A percentile compares a stretch with the other conserved stretches of the same genome.
phyloP scores from a whole-genome alignment of 306 rosid genomes.

The Vigna reflexopilosa region DNA sequence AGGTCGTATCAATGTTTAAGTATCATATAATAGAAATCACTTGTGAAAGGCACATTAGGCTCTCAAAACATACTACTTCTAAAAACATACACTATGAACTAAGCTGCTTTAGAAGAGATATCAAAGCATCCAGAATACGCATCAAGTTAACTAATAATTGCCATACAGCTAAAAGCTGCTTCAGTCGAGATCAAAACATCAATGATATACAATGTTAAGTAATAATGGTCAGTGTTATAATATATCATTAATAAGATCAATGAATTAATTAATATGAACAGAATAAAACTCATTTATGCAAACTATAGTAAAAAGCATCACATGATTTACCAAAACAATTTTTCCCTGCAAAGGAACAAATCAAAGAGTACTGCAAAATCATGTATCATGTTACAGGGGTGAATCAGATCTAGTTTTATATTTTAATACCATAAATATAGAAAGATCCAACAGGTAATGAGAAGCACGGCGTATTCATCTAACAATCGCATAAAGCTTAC shows the following conservation, averaged over 20 bases:
- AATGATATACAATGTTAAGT: background rate
- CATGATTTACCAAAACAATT: conserved; percentile 5
- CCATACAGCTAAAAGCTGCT: background rate
- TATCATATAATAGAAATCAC: background rate
- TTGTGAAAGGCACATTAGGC: background rate
- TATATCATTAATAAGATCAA: background rate
- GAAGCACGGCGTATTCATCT: background rate
- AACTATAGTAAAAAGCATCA: background rate
- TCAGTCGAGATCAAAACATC: background rate
- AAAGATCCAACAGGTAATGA: conserved; percentile 15
- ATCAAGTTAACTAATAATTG: background rate
- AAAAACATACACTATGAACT: background rate
- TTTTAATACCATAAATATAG: background rate
- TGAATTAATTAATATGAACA: background rate
- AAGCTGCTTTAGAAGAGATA: background rate
- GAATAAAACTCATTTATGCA: background rate
- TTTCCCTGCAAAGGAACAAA: conserved; percentile 5
- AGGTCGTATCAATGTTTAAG: conserved; percentile 6
- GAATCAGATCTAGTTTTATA: background rate
- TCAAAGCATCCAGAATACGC: background rate
- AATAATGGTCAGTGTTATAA: background rate
- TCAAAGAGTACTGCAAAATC: background rate
- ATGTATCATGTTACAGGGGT: background rate
- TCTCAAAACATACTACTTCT: background rate
- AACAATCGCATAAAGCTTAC: conserved; percentile 21